A percentile compares a stretch with the other conserved stretches of the same genome.
Conservation (phyloP, 1,139 yeast species). For the Neolecta irregularis region DNA sequence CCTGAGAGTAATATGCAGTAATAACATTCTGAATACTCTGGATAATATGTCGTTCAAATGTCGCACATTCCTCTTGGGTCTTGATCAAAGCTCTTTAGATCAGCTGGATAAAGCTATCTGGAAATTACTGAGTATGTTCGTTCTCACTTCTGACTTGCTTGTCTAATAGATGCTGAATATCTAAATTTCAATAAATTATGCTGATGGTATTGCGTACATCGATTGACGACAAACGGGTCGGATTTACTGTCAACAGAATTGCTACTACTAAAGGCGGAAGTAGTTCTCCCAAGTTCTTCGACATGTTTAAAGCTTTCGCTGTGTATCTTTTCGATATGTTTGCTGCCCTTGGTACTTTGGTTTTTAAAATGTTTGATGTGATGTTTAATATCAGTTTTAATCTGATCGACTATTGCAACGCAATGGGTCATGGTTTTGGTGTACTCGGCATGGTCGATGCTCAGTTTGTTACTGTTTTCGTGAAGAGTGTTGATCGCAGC, state of each 20-base stretch:
- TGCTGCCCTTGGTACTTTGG: conserved; percentile 24
- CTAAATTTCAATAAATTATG: too few species aligned
- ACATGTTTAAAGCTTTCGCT: conserved; percentile 24
- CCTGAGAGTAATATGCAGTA: conserved; percentile 22
- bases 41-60: conserved; percentile 31
- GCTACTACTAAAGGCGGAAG: conserved; percentile 5
- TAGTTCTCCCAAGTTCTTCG: conserved; percentile 24
- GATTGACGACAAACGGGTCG: conserved; percentile 34
- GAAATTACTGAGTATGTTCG: conserved; percentile 29
- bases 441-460: too few species aligned
- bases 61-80: conserved; percentile 29
- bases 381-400: conserved; percentile 29
- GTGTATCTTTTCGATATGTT: conserved; percentile 28
- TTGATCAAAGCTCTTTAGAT: conserved; percentile 29
- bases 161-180: conserved; percentile 27
- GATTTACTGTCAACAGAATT: conserved; percentile 25
- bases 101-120: too few species aligned
- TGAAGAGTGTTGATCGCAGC: too few species aligned
- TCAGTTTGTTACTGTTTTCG: too few species aligned
- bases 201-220: conserved; percentile 25
- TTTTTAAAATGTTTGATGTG: conserved; percentile 27
- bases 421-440: too few species aligned
- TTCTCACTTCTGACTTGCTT: conserved; percentile 34
- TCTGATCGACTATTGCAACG: too few species aligned
- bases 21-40: conserved; percentile 30